These are phyloP conservation scores for Lolium multiflorum DNA, from an alignment of 176 grass and related monocot species.

Conservation along the genomic window DNA sequence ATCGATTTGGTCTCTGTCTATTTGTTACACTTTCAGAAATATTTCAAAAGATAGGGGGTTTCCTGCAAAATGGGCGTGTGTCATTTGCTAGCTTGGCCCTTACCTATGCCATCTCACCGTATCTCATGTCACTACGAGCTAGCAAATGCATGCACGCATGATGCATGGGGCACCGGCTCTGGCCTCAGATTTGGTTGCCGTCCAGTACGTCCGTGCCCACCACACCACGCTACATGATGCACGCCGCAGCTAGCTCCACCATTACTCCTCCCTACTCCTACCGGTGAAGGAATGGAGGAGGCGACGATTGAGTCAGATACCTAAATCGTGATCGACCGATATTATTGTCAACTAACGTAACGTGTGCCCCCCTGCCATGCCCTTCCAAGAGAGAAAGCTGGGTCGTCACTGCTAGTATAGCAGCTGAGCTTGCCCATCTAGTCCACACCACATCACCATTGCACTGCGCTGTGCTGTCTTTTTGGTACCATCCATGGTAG, in stretches of 20 bases:
- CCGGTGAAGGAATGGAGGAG: constrained; percentile 9
- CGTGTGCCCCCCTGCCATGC: constrained; percentile 50
- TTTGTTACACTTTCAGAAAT: no score
- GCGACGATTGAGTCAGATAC: constrained; percentile 40
- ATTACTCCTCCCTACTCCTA: constrained; percentile 42
- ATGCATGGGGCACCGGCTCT: constrained; percentile 44
- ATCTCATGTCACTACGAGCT: constrained; percentile 1
- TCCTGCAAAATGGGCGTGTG: no score
- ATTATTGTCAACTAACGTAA: constrained; percentile 64
- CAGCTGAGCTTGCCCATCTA: constrained; percentile 44
- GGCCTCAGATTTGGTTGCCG: constrained; percentile 56
- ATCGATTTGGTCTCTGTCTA: no score
- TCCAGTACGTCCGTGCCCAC: not conserved
- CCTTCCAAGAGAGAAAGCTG: constrained; percentile 34
- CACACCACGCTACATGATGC: not conserved
- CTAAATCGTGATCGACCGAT: constrained; percentile 55
- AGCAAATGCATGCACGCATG: constrained; percentile 15
- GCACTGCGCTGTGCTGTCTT: constrained; percentile 40
- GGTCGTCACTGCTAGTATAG: no score
- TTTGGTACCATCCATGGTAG: constrained; percentile 44
- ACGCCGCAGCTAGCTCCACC: constrained; percentile 9
- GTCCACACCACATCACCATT: constrained; percentile 42
- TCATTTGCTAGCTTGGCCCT: no score
- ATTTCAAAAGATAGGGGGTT: no score
- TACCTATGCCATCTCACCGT: constrained; percentile 8